phyloP scores from a whole-genome alignment of 139 green algal species.

The Limnomonas spitsbergensis region DNA sequence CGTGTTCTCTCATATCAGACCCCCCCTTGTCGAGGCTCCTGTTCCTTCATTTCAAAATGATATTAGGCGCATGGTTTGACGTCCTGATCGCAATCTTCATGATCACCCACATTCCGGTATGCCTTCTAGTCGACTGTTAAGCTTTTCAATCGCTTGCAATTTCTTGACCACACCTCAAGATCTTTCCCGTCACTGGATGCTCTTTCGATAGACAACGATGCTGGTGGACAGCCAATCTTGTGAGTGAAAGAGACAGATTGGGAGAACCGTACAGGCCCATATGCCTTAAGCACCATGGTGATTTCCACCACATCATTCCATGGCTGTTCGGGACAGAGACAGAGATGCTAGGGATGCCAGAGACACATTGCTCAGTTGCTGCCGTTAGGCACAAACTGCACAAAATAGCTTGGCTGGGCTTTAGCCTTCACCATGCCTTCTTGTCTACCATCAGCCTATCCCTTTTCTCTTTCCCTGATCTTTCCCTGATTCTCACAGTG shows the following conservation, averaged over 20 bases:
- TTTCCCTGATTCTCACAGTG: no score
- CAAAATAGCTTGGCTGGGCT: no score
- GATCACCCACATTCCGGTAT: background rate
- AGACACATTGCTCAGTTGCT: background rate
- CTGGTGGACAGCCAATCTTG: conserved; percentile 3
- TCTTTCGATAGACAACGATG: conserved; percentile 8
- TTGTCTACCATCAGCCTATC: no score
- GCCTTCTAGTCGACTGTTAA: no score
- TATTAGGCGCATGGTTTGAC: background rate
- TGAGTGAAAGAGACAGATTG: background rate
- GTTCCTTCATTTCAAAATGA: background rate
- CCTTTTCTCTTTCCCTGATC: no score
- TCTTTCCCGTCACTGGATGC: background rate
- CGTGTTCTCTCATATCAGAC: no score
- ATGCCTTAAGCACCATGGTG: background rate
- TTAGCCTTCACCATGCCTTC: no score
- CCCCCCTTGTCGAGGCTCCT: no score
- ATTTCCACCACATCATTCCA: background rate
- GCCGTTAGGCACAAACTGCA: no score
- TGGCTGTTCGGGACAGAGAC: no score
- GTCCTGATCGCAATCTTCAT: background rate
- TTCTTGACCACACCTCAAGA: background rate
- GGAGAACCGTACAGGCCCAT: no score
- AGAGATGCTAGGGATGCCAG: no score
- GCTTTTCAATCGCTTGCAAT: background rate